Evolutionary conservation across 192 early-diverging fungal species (phyloP).

Genomic region (Ambispora gerdemannii): DNA sequence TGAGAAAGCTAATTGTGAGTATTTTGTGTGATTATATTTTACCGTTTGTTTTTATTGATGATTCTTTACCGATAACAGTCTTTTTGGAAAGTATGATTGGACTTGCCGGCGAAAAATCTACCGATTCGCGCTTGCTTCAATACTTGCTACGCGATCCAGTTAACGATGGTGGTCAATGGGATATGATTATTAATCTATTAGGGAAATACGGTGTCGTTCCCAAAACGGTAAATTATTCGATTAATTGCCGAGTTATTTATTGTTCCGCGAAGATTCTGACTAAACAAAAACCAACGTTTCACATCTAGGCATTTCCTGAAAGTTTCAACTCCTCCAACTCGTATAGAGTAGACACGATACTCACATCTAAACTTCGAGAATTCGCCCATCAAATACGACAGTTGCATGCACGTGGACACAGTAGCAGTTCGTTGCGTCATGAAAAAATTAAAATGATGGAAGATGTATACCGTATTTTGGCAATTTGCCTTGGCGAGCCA

Average conservation of each 20-base stretch:
- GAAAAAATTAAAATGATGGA: slow-evolving; percentile 59
- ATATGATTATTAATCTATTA: slow-evolving; percentile 74
- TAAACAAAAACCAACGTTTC: background rate
- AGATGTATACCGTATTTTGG: slow-evolving; percentile 67
- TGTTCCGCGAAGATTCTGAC: background rate
- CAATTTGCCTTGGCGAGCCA: slow-evolving; percentile 69
- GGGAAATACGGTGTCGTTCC: slow-evolving; percentile 76
- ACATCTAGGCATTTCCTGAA: slow-evolving; percentile 54
- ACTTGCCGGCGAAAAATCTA: slow-evolving; percentile 54
- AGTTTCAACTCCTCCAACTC: slow-evolving; percentile 61
- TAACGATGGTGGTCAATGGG: slow-evolving; percentile 74
- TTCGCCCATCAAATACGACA: slow-evolving; percentile 61
- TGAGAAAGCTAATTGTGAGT: slow-evolving; percentile 73
- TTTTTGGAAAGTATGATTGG: slow-evolving; percentile 76
- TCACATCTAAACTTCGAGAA: slow-evolving; percentile 66
- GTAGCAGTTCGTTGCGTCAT: slow-evolving; percentile 42
- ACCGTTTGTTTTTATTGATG: background rate
- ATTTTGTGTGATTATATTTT: background rate
- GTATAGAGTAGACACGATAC: slow-evolving; percentile 54
- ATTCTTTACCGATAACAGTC: slow-evolving; percentile 30
- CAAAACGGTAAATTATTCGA: slow-evolving; percentile 38
- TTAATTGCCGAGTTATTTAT: background rate
- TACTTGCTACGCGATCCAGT: slow-evolving; percentile 65
- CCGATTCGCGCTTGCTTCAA: slow-evolving; percentile 67
- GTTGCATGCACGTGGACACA: slow-evolving; percentile 43